A percentile compares a stretch with the other conserved stretches of the same genome.
These are phyloP conservation scores for Cladophialophora carrionii DNA, from an alignment of 2,329 filamentous ascomycete genomes.

Conservation along the genomic window DNA sequence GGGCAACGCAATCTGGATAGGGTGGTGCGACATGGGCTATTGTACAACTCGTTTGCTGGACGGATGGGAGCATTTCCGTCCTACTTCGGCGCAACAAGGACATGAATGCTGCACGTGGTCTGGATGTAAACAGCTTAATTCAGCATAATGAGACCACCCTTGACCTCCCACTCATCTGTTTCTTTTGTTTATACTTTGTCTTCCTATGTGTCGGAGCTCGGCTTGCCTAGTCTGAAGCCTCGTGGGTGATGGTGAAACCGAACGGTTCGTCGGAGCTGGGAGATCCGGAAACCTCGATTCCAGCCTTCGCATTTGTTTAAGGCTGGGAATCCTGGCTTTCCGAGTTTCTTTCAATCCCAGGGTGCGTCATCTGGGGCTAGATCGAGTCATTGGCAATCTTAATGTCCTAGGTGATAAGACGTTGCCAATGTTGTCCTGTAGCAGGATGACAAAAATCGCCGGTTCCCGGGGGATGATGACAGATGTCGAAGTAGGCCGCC, in stretches of 20 bases:
- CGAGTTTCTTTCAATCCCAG: slow-evolving; percentile 2
- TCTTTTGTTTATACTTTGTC: neutral
- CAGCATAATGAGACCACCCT: slow-evolving; percentile 35
- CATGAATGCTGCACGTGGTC: slow-evolving; percentile 26
- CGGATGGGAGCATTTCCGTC: slow-evolving; percentile 29
- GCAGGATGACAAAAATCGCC: slow-evolving; percentile 15
- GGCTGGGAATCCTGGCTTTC: neutral
- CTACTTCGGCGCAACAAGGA: slow-evolving; percentile 26
- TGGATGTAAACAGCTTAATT: slow-evolving; percentile 31
- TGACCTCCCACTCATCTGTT: slow-evolving; percentile 13
- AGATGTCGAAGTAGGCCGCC: neutral
- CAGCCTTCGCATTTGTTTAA: neutral
- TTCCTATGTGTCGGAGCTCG: slow-evolving; percentile 4
- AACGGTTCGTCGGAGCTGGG: slow-evolving; percentile 15
- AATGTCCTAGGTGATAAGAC: neutral
- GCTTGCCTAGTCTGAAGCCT: slow-evolving; percentile 5
- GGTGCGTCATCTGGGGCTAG: slow-evolving; percentile 10
- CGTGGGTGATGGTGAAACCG: slow-evolving; percentile 25
- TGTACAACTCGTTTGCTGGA: slow-evolving; percentile 29
- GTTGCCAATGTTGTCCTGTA: slow-evolving; percentile 8
- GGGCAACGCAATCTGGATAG: slow-evolving; percentile 17
- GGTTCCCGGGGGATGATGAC: neutral
- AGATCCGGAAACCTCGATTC: slow-evolving; percentile 22
- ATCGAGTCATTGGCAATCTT: slow-evolving; percentile 6
- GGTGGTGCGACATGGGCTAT: slow-evolving; percentile 24